Conservation (phyloP, 2,329 filamentous ascomycete species). For the Hymenoscyphus scutula region DNA sequence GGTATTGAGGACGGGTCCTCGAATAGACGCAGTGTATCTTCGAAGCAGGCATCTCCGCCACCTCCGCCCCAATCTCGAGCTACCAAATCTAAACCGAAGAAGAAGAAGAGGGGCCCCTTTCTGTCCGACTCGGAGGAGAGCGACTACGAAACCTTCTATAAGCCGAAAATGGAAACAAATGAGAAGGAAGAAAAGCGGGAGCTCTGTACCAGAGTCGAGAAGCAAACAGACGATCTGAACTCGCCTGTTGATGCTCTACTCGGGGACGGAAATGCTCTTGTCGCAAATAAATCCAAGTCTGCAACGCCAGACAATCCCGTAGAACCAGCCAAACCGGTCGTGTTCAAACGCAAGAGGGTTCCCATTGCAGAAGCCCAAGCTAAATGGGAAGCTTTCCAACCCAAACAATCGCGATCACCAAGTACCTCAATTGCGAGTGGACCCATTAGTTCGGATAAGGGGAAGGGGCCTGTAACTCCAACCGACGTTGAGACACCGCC, state of each 20-base stretch:
- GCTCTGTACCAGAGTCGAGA: conserved; percentile 16
- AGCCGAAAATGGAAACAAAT: conserved; percentile 14
- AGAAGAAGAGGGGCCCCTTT: conserved; percentile 56
- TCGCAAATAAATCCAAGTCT: conserved; percentile 21
- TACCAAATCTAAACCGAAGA: conserved; percentile 35
- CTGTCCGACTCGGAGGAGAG: conserved; percentile 67
- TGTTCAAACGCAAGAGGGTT: conserved; percentile 24
- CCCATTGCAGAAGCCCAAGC: conserved; percentile 29
- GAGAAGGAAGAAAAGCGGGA: conserved; percentile 22
- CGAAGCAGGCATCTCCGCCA: conserved; percentile 19
- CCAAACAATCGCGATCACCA: conserved; percentile 18
- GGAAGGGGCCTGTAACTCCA: neutral
- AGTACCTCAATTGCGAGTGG: conserved; percentile 12
- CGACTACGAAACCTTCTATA: conserved; percentile 41
- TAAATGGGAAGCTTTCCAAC: conserved; percentile 33
- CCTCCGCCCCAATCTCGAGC: conserved; percentile 23
- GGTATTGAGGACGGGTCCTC: neutral
- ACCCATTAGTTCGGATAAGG: neutral
- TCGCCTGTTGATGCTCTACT: conserved; percentile 18
- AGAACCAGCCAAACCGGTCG: conserved; percentile 10
- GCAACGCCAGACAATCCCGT: conserved; percentile 17
- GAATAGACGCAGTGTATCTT: neutral
- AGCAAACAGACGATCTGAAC: conserved; percentile 20
- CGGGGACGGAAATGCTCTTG: conserved; percentile 19
- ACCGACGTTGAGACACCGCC: neutral